Base-by-base conservation (phyloP, 352 stramenopile species). In the Phytophthora idaei region DNA sequence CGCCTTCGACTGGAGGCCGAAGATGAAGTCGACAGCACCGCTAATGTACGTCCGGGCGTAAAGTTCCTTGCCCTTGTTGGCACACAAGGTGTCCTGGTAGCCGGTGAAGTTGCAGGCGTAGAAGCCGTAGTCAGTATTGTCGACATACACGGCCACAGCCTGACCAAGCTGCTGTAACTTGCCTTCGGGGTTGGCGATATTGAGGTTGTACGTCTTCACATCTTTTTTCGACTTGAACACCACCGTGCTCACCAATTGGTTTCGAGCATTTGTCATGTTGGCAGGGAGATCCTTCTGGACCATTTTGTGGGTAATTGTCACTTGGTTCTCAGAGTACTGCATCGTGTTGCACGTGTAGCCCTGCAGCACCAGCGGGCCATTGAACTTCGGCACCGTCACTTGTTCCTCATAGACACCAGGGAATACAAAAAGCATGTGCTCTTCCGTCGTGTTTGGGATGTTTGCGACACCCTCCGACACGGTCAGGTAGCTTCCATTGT, bases 171-270 rank as follows among this genome's bases (percentile, higher is more conserved):
- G 21, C 21, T 21, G 21, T 21, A 21, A 21, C 21, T 21, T 21
- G 21, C 21, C 21, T 21, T 21, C 21, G 21, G 21, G 21, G 21
- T 21, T 21, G 21, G 21, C 21, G 21, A 57, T 10, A 31, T 67
- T 67, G 29, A 67, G n/a, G 50, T 67, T 67, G 51, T 67, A 67
- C 15, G 50, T 31, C 34, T 45, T 63, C 45, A 63, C 54, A 17
- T 0, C 21, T 1, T 41, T 41, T 10, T 41, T 34, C 14, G 54
- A 61, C 21, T 53, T 61, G 29, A 51, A 21, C 5, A 7, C 12
- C 45, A 63, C 5, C 0, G 39, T 60, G 14, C 15, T 60, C 1
- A 10, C 29, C 21, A 39, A 9, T 12, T 31, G 3, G 15, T 60
- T 60, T 6, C 39, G 37, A 29, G 21, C 21, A 10, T 7, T 12